Evolutionary conservation across 179 eudicot species (phyloP).

Genomic region (Heliamphora ciliata): DNA sequence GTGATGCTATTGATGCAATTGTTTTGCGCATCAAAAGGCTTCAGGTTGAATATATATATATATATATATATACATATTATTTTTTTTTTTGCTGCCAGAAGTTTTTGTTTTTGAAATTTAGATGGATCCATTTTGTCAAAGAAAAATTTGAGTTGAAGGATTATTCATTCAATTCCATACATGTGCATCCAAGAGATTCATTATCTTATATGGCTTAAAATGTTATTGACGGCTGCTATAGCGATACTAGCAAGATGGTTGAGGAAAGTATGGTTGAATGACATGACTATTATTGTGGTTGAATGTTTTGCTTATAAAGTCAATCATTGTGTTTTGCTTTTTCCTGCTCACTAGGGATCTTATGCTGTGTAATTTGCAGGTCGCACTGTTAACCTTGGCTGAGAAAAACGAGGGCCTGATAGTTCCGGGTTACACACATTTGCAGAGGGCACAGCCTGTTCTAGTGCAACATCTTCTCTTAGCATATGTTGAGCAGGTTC

Average conservation of each 20-base stretch:
- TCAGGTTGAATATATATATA: slow-evolving; percentile 44
- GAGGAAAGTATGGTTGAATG: too few relatives aligned
- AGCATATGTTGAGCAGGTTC: slow-evolving; percentile 91
- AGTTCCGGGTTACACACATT: slow-evolving; percentile 96
- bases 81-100: too few relatives aligned
- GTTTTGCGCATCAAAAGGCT: slow-evolving; percentile 47
- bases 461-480: slow-evolving; percentile 83
- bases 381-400: slow-evolving; percentile 65
- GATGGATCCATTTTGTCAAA: not conserved
- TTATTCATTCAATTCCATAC: not conserved
- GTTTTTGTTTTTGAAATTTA: not conserved
- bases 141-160: not conserved
- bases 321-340: not conserved
- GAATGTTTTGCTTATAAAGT: slow-evolving; percentile 3
- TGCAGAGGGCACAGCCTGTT: slow-evolving; percentile 98
- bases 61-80: not conserved
- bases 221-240: not conserved
- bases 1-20: slow-evolving; percentile 76
- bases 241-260: too few relatives aligned
- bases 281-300: not conserved
- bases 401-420: slow-evolving; percentile 70
- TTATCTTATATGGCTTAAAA: not conserved
- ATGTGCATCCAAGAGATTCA: not conserved
- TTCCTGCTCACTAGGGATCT: not conserved
- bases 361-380: slow-evolving; percentile 37